Percentiles rank a stretch among this genome's conserved stretches.
These are phyloP conservation scores for Ophiostoma tasmaniense DNA, from an alignment of 2,329 filamentous ascomycete genomes.

Conservation along the genomic window DNA sequence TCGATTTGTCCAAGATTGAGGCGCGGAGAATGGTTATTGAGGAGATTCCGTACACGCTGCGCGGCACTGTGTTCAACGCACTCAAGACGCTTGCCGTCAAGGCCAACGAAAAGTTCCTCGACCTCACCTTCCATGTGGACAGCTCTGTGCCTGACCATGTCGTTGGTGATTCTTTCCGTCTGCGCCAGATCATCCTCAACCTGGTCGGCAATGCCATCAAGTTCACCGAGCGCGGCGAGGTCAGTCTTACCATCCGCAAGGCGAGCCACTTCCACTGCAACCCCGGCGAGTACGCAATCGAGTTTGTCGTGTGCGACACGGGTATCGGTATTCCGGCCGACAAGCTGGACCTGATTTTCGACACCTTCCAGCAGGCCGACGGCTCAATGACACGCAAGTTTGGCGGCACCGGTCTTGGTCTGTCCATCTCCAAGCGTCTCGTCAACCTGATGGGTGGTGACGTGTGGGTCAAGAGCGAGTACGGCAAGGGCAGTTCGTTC, in stretches of 20 bases:
- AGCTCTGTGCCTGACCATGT: slow-evolving; percentile 91
- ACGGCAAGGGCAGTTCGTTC: slow-evolving; percentile 86
- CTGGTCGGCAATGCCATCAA: slow-evolving; percentile 98
- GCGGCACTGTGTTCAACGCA: slow-evolving; percentile 93
- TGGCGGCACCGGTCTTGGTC: slow-evolving; percentile 83
- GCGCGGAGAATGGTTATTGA: slow-evolving; percentile 97
- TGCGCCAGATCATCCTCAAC: slow-evolving; percentile 94
- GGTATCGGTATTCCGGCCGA: slow-evolving; percentile 94
- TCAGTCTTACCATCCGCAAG: slow-evolving; percentile 81
- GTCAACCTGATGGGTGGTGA: slow-evolving; percentile 95
- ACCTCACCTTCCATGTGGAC: slow-evolving; percentile 88
- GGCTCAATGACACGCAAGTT: slow-evolving; percentile 95
- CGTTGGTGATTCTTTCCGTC: slow-evolving; percentile 89
- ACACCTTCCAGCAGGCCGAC: slow-evolving; percentile 97
- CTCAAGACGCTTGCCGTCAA: slow-evolving; percentile 95
- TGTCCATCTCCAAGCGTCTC: slow-evolving; percentile 90
- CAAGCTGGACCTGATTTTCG: slow-evolving; percentile 94
- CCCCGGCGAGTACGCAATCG: slow-evolving; percentile 68
- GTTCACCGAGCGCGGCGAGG: slow-evolving; percentile 93
- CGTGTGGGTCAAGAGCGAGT: slow-evolving; percentile 90
- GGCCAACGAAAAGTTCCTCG: slow-evolving; percentile 90
- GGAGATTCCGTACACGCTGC: slow-evolving; percentile 90
- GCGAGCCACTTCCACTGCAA: slow-evolving; percentile 49
- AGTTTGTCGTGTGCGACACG: slow-evolving; percentile 92
- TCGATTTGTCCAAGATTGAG: slow-evolving; percentile 75